Base-by-base conservation (phyloP, 164 flowering plant species). In the Paratinospora sagittata region DNA sequence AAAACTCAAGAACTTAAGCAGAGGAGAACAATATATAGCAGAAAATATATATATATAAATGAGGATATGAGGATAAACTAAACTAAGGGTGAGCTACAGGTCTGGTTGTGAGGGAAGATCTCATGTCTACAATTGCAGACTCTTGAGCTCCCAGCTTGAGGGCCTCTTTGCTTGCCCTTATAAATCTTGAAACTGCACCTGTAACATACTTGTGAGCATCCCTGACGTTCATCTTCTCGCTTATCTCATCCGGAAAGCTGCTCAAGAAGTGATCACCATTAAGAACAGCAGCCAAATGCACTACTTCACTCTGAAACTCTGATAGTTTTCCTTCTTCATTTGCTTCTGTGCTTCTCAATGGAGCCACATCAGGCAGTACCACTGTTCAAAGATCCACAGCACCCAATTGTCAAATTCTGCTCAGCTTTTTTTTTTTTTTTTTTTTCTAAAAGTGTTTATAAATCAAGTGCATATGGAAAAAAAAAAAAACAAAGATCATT, bases 101-200 rank as follows among this genome's bases (percentile, higher is more conserved):
- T 81, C 96, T 86, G 34, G 94, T 89, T 0, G 97, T 92, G 72
- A 92, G 93, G 16, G 97, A 91, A 9, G 98, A 87, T 73, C 95
- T 87, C 99, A 95, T 95, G 79, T 95, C 89, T 17, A 92, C 98
- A 82, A 90, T 88, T 70, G 97, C 90, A 64, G 94, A 84, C 70
- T 84, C 84, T 72, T 89, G 83, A 1, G 97, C 99, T 30, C 98
- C 99, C 75, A 96, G 62, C 67, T 71, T 84, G 70, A 91, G 68
- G 39, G 99, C 98, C 79, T 89, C 90, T 79, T 87, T 87, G 80
- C 97, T 87, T 14, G 97, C 98, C 68, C 84, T 75, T 3, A 85
- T 80, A 77, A 92, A 96, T 78, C 98, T 86, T 0, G 95, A 80
- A 0, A 85, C 89, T 2, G 97, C 93, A 23, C 91, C 93, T 27